These are phyloP conservation scores for Cutaneotrichosporon sp. DNA, from an alignment of 1,284 basidiomycete species.

Conservation along the genomic window DNA sequence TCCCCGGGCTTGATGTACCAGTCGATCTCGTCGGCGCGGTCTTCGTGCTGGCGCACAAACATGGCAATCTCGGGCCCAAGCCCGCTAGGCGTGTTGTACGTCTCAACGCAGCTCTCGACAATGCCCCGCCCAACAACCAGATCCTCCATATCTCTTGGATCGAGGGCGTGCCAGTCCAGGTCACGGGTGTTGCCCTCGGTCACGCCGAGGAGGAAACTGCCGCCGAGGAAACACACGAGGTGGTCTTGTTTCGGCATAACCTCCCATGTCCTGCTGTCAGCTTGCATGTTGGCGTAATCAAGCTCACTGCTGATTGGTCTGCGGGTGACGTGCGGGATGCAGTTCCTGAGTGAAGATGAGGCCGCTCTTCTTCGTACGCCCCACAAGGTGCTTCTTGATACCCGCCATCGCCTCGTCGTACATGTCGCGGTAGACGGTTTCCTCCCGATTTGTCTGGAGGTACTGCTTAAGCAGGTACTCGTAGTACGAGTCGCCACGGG, in stretches of 20 bases:
- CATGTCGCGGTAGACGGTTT: constrained; percentile 80
- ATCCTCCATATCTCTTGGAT: constrained; percentile 65
- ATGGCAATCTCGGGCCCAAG: constrained; percentile 78
- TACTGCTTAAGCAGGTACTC: constrained; percentile 81
- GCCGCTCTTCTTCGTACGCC: constrained; percentile 60
- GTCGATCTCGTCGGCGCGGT: constrained; percentile 57
- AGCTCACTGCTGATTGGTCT: constrained; percentile 44
- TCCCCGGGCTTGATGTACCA: constrained; percentile 78
- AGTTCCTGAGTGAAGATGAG: constrained; percentile 83
- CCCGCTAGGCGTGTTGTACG: constrained; percentile 81
- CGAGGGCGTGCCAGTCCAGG: constrained; percentile 50
- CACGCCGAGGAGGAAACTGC: constrained; percentile 85
- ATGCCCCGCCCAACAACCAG: constrained; percentile 79
- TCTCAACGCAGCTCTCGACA: constrained; percentile 81
- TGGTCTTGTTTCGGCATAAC: constrained; percentile 88
- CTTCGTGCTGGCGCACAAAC: constrained; percentile 61
- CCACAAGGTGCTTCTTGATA: constrained; percentile 73
- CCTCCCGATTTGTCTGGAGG: constrained; percentile 64
- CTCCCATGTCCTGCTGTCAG: constrained; percentile 62
- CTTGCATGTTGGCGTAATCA: not conserved
- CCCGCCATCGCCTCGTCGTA: constrained; percentile 80
- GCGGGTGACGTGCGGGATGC: constrained; percentile 41
- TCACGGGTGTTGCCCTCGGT: constrained; percentile 64
- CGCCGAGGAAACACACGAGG: constrained; percentile 91
- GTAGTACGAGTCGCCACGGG: constrained; percentile 91